phyloP scores from a whole-genome alignment of 129 eudicot species.

The Tanacetum coccineum region DNA sequence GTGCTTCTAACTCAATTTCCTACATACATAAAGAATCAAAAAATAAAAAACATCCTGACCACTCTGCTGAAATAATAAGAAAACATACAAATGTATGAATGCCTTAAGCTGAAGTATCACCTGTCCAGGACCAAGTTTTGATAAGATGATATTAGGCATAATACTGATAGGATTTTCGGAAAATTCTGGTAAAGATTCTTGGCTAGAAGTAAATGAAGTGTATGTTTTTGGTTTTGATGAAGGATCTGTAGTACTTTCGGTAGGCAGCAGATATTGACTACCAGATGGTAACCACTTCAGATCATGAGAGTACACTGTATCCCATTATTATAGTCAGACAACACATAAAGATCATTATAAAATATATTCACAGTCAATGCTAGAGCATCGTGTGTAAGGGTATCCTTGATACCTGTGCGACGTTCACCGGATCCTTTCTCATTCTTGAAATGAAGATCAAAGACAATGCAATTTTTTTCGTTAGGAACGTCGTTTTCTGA shows the following conservation, averaged over 20 bases:
- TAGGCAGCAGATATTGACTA: constrained; percentile 50
- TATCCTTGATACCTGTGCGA: constrained; percentile 43
- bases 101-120: constrained; percentile 29
- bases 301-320: constrained; percentile 63
- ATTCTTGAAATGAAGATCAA: constrained; percentile 70
- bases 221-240: constrained; percentile 56
- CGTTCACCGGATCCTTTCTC: constrained; percentile 49
- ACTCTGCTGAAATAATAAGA: background rate
- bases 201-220: constrained; percentile 71
- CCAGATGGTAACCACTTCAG: constrained; percentile 85
- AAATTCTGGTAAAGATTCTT: constrained; percentile 65
- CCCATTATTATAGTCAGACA: constrained; percentile 5
- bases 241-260: constrained; percentile 46
- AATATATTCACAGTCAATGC: background rate
- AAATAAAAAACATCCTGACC: background rate
- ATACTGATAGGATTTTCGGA: constrained; percentile 55
- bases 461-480: constrained; percentile 85
- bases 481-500: constrained; percentile 75
- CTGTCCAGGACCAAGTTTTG: constrained; percentile 90
- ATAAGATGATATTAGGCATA: constrained; percentile 48
- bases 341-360: background rate
- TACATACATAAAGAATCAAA: constrained; percentile 18
- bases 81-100: background rate
- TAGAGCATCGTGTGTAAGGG: background rate
- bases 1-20: constrained; percentile 98